A percentile compares a stretch with the other conserved stretches of the same genome.
Conservation (phyloP, 306 rosid genomes). For the Rubus idaeus region DNA sequence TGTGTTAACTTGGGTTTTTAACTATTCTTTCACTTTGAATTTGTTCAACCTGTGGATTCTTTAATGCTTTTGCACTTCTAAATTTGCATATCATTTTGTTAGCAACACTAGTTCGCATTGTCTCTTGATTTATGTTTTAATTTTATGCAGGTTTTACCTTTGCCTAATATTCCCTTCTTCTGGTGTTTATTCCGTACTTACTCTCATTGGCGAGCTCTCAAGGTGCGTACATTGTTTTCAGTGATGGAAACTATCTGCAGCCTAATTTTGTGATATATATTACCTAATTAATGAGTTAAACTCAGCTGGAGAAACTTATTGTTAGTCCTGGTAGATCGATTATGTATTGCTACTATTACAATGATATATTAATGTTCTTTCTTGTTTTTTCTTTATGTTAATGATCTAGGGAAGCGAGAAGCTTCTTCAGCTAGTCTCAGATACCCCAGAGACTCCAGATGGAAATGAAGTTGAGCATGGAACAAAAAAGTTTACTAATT, state of each 20-base stretch:
- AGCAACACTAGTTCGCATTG: conserved; percentile 15
- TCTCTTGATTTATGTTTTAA: conserved; percentile 26
- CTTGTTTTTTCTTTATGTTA: conserved; percentile 18
- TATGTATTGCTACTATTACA: background rate
- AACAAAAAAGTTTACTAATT: conserved; percentile 20
- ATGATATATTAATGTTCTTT: conserved; percentile 1
- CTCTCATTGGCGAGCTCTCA: conserved; percentile 92
- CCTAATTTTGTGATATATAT: conserved; percentile 16
- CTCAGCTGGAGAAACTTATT: background rate
- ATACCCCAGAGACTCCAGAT: conserved; percentile 33
- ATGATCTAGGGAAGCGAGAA: conserved; percentile 81
- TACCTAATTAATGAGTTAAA: background rate
- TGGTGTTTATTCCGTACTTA: conserved; percentile 81
- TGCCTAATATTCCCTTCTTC: conserved; percentile 89
- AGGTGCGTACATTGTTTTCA: conserved; percentile 44
- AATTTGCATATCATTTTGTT: conserved; percentile 8
- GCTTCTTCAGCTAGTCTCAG: conserved; percentile 71
- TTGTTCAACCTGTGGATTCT: conserved; percentile 1
- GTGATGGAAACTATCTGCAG: conserved; percentile 15
- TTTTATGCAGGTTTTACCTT: conserved; percentile 67
- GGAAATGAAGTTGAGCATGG: conserved; percentile 34
- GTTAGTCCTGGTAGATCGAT: background rate
- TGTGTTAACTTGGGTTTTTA: conserved; percentile 33
- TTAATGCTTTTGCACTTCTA: conserved; percentile 15
- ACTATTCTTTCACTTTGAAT: background rate